Base-by-base conservation (phyloP, 345 rosid species). In the Schrenkiella parvula region DNA sequence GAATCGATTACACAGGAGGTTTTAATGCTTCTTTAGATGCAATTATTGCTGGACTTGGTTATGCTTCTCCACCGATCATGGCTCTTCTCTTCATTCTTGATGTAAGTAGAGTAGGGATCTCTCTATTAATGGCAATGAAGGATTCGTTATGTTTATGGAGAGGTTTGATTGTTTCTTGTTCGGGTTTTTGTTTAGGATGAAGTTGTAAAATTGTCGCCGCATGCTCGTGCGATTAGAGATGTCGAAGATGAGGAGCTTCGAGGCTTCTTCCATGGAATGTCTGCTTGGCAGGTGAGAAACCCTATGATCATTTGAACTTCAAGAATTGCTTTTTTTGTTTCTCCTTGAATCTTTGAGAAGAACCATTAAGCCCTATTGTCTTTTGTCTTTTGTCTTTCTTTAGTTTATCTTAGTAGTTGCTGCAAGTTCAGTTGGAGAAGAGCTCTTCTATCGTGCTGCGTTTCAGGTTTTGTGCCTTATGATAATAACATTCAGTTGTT, bases 241-340 rank as follows among this genome's bases (percentile, higher is more conserved):
- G 98, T 91, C n/a, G 98, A 93, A 85, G 97, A 93, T 73, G 97
- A 91, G 73, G 98, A 91, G 81, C 88, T 93, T 17, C 76, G 98
- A 64, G 87, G 89, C 66, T 93, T 93, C 85, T 93, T 91, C 35
- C 82, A 89, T 81, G 98, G 98, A 70, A 93, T 93, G 98, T 89
- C 98, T n/a, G 92, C 95, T 63, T 91, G 92, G 91, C 97, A 93
- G 97, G 98, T 89, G 62, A 56, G 47, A 42, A 23, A 17, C n/a
- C 25, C 17, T 17, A 11, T 13, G 10, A 66, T 47, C 28, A 19
- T 58, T 28, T 38, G 2, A 10, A 56, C 2, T 54, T 23, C 6
- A 28, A 21, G 60, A n/a, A 41, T 53, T 41, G 15, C 34, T 26
- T 14, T 4, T 41, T 8, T 44, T 8, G 4, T 26, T 22, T 61